A percentile compares a stretch with the other conserved stretches of the same genome.
Conservation (phyloP, 2,329 filamentous ascomycete genomes). For the Ophiostoma tasmaniense region DNA sequence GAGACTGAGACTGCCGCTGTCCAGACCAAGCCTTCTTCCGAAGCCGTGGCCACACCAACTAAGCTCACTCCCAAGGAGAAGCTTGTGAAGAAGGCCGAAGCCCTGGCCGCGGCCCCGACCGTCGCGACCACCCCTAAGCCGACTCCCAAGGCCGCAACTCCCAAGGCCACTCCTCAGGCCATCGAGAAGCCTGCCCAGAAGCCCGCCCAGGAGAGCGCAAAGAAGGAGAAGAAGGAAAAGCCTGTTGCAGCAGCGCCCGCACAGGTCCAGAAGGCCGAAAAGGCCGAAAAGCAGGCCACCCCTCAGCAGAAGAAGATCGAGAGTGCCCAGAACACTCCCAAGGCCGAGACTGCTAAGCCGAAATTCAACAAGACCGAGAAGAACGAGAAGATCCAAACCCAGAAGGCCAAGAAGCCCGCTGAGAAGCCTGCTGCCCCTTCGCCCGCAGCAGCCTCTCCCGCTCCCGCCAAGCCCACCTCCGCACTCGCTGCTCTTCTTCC, state of each 20-base stretch:
- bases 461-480: constrained; percentile 19
- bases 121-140: neutral
- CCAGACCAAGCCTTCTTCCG: neutral
- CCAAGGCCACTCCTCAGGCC: neutral
- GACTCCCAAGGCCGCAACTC: neutral
- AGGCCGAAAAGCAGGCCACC: neutral
- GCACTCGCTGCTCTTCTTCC: constrained; percentile 32
- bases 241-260: neutral
- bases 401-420: constrained; percentile 15
- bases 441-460: neutral
- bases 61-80: constrained; percentile 22
- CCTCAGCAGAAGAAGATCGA: neutral
- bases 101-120: neutral
- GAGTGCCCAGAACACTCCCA: neutral
- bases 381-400: neutral
- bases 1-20: neutral
- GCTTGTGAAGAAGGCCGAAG: constrained; percentile 11
- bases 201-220: neutral
- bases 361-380: constrained; percentile 16
- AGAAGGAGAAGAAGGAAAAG: constrained; percentile 14
- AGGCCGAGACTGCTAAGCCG: neutral
- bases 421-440: constrained; percentile 1
- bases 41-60: neutral
- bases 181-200: constrained; percentile 11
- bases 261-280: neutral